Conservation (phyloP, 2,329 filamentous ascomycete species). For the Trichoderma harzianum region DNA sequence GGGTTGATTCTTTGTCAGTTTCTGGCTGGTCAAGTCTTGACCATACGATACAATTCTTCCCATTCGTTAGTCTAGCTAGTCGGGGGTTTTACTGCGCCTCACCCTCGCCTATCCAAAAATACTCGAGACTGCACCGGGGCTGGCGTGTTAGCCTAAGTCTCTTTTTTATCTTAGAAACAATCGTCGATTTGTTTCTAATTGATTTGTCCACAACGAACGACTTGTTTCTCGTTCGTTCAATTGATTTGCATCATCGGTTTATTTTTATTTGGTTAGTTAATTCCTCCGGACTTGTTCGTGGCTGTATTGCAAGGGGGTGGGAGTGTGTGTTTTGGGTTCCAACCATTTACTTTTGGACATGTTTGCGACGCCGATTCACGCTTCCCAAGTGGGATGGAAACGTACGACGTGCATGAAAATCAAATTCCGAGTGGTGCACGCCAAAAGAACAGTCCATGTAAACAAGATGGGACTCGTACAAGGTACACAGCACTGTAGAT, state of each 20-base stretch:
- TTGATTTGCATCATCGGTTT: not conserved
- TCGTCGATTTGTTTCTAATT: not conserved
- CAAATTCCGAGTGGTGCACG: not conserved
- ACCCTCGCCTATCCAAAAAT: not conserved
- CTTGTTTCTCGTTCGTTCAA: not conserved
- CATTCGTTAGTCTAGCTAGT: not conserved
- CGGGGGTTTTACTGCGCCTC: not conserved
- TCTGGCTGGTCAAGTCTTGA: not conserved
- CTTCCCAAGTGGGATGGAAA: not conserved
- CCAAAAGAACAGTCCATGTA: not conserved
- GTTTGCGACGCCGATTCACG: not conserved
- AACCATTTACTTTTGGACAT: not conserved
- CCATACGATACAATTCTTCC: not conserved
- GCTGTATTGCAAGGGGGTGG: not conserved
- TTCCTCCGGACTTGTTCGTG: not conserved
- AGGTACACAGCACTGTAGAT: not conserved
- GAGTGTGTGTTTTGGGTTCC: not conserved
- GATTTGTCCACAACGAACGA: not conserved
- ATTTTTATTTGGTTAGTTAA: not conserved
- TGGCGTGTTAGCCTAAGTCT: not conserved
- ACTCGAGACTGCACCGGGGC: not conserved
- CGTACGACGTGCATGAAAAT: not conserved
- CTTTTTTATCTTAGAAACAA: not conserved
- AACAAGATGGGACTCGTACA: no score
- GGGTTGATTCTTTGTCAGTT: not conserved